Evolutionary conservation across 495 filamentous ascomycete species (phyloP).

Genomic region (Hypoxylon rickii): DNA sequence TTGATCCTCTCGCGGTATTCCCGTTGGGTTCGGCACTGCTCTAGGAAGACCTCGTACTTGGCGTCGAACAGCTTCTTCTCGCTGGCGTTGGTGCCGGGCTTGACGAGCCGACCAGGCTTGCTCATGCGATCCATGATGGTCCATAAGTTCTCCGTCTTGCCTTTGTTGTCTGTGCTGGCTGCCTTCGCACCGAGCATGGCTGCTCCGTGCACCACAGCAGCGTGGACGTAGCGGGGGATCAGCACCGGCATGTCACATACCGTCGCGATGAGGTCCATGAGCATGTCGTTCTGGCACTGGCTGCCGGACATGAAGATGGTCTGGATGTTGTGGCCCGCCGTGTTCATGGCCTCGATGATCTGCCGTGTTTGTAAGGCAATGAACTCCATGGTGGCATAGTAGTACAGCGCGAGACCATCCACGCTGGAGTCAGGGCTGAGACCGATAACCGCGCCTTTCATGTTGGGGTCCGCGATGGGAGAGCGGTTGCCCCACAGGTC

Average conservation of each 20-base stretch:
- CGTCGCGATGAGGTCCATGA: conserved; percentile 88
- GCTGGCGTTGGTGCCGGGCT: conserved; percentile 66
- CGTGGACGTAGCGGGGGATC: conserved; percentile 89
- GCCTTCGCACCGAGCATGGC: conserved; percentile 98
- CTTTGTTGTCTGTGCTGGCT: conserved; percentile 73
- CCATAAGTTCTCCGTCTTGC: conserved; percentile 86
- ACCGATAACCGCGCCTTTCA: conserved; percentile 87
- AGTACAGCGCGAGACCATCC: conserved; percentile 84
- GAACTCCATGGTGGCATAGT: conserved; percentile 95
- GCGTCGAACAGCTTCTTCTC: conserved; percentile 79
- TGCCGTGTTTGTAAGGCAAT: conserved; percentile 95
- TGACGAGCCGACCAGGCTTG: conserved; percentile 84
- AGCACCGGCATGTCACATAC: conserved; percentile 89
- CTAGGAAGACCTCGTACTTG: conserved; percentile 86
- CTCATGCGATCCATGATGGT: conserved; percentile 97
- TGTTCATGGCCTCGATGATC: conserved; percentile 92
- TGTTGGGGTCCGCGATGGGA: conserved; percentile 86
- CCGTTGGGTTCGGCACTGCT: conserved; percentile 76
- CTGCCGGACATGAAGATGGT: conserved; percentile 98
- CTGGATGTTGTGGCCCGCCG: conserved; percentile 76
- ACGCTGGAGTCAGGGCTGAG: conserved; percentile 82
- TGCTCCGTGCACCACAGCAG: conserved; percentile 94
- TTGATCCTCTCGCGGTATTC: conserved; percentile 72
- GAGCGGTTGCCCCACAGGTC: conserved; percentile 98
- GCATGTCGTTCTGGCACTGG: conserved; percentile 92